Evolutionary conservation across 2,329 filamentous ascomycete genomes (phyloP).

Genomic region (Trichoderma sp.): DNA sequence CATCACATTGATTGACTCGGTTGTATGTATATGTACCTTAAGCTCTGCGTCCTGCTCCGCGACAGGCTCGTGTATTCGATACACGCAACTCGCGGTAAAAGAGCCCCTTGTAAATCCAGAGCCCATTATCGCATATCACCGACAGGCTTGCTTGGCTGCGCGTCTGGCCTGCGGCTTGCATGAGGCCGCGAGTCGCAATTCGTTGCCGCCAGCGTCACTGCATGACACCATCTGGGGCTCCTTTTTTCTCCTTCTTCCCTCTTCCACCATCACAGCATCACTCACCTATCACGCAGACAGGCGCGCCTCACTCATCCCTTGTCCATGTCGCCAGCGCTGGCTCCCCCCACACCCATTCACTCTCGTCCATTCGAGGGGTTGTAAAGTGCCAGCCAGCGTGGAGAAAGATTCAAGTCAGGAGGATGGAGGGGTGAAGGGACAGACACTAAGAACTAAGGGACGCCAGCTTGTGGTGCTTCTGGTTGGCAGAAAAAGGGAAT

Average conservation of each 20-base stretch:
- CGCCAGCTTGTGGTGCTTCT: not conserved
- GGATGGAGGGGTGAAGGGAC: not conserved
- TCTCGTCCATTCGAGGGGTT: not conserved
- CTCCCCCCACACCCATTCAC: not conserved
- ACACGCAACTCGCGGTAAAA: not conserved
- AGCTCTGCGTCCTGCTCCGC: not conserved
- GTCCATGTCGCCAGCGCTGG: not conserved
- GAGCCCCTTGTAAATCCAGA: not conserved
- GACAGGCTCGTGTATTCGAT: not conserved
- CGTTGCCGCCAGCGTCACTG: constrained; percentile 22
- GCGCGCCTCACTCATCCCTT: constrained; percentile 12
- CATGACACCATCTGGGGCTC: constrained; percentile 31
- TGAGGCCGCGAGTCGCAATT: constrained; percentile 17
- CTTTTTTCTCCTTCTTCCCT: not conserved
- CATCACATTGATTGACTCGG: not conserved
- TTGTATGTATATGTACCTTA: not conserved
- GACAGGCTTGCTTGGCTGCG: constrained; percentile 15
- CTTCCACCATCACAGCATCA: constrained; percentile 11
- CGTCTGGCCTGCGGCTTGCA: constrained; percentile 19
- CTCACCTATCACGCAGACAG: constrained; percentile 12
- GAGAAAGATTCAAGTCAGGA: not conserved
- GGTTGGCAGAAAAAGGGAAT: constrained; percentile 6
- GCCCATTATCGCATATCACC: constrained; percentile 10
- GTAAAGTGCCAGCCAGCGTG: constrained; percentile 6
- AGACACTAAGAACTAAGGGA: not conserved